A percentile compares a stretch with the other conserved stretches of the same genome.
Evolutionary conservation across 108 stramenopile genomes (phyloP).

Genomic region (Seminavis robusta): DNA sequence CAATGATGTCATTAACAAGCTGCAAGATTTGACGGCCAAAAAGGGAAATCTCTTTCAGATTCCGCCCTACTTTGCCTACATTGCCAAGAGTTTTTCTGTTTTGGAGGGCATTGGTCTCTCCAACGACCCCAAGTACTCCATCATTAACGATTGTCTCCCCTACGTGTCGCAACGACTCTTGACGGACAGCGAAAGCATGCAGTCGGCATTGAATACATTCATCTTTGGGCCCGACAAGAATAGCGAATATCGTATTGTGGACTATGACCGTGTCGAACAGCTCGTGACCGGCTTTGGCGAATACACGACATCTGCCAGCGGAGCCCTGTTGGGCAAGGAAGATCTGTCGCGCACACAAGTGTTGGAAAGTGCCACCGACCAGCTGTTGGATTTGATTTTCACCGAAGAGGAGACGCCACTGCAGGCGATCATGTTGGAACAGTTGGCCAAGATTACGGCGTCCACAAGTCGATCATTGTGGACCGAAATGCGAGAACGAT

Average conservation of each 20-base stretch:
- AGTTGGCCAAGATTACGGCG: slow-evolving; percentile 77
- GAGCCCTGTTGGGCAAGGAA: slow-evolving; percentile 48
- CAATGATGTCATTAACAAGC: slow-evolving; percentile 73
- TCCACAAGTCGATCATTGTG: slow-evolving; percentile 60
- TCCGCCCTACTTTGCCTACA: slow-evolving; percentile 88
- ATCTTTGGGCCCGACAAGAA: slow-evolving; percentile 89
- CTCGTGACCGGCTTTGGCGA: slow-evolving; percentile 75
- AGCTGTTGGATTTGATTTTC: slow-evolving; percentile 71
- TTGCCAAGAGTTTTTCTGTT: slow-evolving; percentile 88
- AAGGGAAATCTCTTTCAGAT: slow-evolving; percentile 63
- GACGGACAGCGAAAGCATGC: slow-evolving; percentile 86
- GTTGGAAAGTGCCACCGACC: slow-evolving; percentile 57
- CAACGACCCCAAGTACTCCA: slow-evolving; percentile 89
- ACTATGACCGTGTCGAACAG: slow-evolving; percentile 78
- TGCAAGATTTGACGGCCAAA: slow-evolving; percentile 82
- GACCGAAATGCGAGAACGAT: slow-evolving; percentile 55
- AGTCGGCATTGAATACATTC: slow-evolving; percentile 86
- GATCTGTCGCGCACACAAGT: slow-evolving; percentile 35
- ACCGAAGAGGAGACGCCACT: slow-evolving; percentile 82
- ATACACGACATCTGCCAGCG: slow-evolving; percentile 72
- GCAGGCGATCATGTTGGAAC: slow-evolving; percentile 75
- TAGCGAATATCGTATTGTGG: slow-evolving; percentile 68
- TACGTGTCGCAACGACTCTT: slow-evolving; percentile 90
- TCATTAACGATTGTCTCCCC: slow-evolving; percentile 93
- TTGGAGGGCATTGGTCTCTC: slow-evolving; percentile 93